These are phyloP conservation scores for Lachancea kluyveri DNA, from an alignment of 805 yeast genomes.

Conservation along the genomic window DNA sequence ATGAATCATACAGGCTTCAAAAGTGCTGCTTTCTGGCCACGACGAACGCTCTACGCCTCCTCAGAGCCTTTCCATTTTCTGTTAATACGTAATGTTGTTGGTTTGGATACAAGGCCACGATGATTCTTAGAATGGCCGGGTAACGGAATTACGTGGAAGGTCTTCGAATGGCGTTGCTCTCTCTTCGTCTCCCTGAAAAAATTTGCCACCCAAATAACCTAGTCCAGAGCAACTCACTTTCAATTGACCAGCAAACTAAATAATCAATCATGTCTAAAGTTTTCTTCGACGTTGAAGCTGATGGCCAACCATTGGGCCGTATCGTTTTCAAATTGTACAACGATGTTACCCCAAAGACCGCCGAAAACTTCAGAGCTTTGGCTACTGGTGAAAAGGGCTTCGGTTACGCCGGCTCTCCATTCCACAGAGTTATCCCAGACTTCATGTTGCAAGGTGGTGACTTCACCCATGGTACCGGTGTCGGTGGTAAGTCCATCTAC, in stretches of 20 bases:
- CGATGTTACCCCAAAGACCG: constrained; percentile 91
- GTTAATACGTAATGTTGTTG: too few relatives aligned
- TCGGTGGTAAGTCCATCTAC: constrained; percentile 92
- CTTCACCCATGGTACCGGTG: constrained; percentile 88
- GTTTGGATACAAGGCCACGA: too few relatives aligned
- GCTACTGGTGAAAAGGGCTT: constrained; percentile 95
- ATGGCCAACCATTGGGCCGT: constrained; percentile 75
- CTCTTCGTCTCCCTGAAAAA: too few relatives aligned
- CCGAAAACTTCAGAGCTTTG: constrained; percentile 93
- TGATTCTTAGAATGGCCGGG: too few relatives aligned
- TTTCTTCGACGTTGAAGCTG: constrained; percentile 75
- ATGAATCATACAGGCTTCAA: too few relatives aligned
- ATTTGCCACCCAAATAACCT: too few relatives aligned
- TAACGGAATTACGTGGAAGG: too few relatives aligned
- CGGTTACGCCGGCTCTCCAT: constrained; percentile 84
- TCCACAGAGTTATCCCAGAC: constrained; percentile 97
- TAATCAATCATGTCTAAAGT: constrained; percentile 51
- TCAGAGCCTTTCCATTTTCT: too few relatives aligned
- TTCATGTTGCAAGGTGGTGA: constrained; percentile 99
- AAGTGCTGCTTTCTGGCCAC: too few relatives aligned
- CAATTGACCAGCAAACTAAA: neutral
- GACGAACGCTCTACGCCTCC: too few relatives aligned
- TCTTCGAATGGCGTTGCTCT: too few relatives aligned
- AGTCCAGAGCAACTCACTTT: too few relatives aligned
- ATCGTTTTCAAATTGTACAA: constrained; percentile 82